phyloP scores from a whole-genome alignment of 2,329 filamentous ascomycete species.

The Trichoderma atroviride region DNA sequence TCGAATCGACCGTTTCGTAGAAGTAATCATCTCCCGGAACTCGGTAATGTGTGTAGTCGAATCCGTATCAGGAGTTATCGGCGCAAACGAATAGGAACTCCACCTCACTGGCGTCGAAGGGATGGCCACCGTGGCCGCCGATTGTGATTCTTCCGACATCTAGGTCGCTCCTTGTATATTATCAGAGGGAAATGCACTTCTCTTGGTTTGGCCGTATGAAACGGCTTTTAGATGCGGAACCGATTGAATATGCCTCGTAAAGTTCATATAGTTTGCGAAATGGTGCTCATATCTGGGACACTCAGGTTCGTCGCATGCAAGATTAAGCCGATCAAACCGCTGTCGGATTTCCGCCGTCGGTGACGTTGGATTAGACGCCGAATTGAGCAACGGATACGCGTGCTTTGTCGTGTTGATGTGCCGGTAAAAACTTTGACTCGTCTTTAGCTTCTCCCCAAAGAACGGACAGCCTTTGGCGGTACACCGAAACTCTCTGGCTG shows the following conservation, averaged over 20 bases:
- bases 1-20: neutral
- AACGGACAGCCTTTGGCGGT: conserved; percentile 24
- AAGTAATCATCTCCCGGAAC: neutral
- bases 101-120: conserved; percentile 1
- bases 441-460: conserved; percentile 26
- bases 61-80: neutral
- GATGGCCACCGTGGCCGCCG: neutral
- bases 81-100: neutral
- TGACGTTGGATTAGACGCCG: neutral
- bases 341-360: neutral
- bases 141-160: neutral
- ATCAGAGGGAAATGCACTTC: neutral
- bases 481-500: conserved; percentile 30
- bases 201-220: neutral
- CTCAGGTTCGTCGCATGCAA: conserved; percentile 5
- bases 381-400: neutral
- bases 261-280: neutral
- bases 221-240: neutral
- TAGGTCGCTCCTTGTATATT: neutral
- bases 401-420: conserved; percentile 17
- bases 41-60: neutral
- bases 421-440: neutral
- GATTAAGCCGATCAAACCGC: neutral
- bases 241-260: neutral
- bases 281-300: neutral